Evolutionary conservation across 2,329 filamentous ascomycete genomes (phyloP).

Genomic region (Calonectria hawksworthii): DNA sequence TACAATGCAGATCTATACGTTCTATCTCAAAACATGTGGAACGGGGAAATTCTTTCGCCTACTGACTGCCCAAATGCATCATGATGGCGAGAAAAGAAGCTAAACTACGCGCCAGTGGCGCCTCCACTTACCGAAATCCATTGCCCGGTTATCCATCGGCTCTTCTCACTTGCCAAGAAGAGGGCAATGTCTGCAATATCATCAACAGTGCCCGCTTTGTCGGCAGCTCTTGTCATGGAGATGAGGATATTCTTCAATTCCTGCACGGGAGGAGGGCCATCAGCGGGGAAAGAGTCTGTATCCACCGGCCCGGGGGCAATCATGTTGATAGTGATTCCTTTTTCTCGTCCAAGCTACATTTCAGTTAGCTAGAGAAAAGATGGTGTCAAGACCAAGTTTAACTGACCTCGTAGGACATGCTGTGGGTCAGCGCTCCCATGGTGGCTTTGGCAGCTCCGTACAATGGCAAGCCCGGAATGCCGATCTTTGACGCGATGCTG

Average conservation of each 20-base stretch:
- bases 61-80: too few relatives aligned
- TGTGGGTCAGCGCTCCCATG: constrained; percentile 48
- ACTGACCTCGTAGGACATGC: constrained; percentile 48
- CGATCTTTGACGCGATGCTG: constrained; percentile 34
- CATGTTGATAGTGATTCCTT: constrained; percentile 53
- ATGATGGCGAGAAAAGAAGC: not conserved
- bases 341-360: constrained; percentile 30
- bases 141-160: constrained; percentile 37
- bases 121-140: constrained; percentile 37
- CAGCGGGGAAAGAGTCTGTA: constrained; percentile 47
- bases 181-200: constrained; percentile 27
- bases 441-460: constrained; percentile 49
- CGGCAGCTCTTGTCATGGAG: constrained; percentile 46
- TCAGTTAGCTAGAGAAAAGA: not conserved
- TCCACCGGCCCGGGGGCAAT: constrained; percentile 53
- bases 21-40: not conserved
- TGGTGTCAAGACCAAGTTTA: accelerated
- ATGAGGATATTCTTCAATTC: constrained; percentile 34
- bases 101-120: constrained; percentile 30
- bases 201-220: constrained; percentile 27
- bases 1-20: not conserved
- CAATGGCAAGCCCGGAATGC: constrained; percentile 21
- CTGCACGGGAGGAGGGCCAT: constrained; percentile 7
- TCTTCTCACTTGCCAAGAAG: constrained; percentile 32
- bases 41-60: not conserved